Conservation (phyloP, 345 rosid species). For the Bruguiera parviflora region DNA sequence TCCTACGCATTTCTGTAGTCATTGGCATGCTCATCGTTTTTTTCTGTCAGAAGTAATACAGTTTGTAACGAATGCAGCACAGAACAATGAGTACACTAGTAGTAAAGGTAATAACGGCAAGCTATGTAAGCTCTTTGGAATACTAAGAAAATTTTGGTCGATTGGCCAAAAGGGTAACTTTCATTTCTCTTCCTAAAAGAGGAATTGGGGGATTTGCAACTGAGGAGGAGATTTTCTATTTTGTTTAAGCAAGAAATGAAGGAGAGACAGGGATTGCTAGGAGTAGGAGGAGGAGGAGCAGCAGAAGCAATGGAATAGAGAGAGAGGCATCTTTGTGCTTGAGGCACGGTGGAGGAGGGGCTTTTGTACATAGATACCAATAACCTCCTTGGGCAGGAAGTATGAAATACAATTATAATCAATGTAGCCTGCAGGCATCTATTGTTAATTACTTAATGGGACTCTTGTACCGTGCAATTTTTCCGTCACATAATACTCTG, state of each 20-base stretch:
- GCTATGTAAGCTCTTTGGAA: not conserved
- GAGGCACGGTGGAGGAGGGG: too few species aligned
- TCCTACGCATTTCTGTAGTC: too few species aligned
- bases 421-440: too few species aligned
- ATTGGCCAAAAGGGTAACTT: not conserved
- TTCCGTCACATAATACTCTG: too few species aligned
- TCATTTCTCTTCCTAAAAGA: slow-evolving; percentile 1
- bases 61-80: not conserved
- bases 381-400: too few species aligned
- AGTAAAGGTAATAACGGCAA: not conserved
- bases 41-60: not conserved
- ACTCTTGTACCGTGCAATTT: too few species aligned
- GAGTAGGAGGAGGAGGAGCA: not conserved
- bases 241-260: not conserved
- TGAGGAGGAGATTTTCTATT: not conserved
- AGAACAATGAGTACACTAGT: not conserved
- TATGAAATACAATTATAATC: too few species aligned
- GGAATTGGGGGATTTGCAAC: not conserved
- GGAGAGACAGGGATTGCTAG: not conserved
- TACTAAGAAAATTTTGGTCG: not conserved
- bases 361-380: too few species aligned
- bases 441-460: too few species aligned
- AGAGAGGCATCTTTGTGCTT: too few species aligned
- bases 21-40: rapidly evolving
- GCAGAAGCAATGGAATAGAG: not conserved